Evolutionary conservation across 441 rosid species (phyloP).

Genomic region (Syzygium malaccense): DNA sequence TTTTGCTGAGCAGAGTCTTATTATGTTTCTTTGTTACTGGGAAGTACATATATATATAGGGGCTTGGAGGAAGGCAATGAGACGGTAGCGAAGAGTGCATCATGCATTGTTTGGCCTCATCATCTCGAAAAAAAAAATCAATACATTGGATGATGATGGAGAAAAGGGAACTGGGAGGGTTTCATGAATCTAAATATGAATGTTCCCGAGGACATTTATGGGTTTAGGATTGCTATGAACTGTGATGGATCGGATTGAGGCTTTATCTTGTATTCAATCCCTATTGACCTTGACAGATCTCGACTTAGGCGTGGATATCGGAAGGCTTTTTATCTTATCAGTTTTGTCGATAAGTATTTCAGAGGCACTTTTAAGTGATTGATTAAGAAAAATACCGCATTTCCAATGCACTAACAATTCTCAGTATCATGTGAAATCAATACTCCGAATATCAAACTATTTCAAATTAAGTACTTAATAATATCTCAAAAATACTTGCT

Average conservation of each 20-base stretch:
- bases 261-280: no score
- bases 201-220: no score
- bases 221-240: no score
- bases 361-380: background rate
- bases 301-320: no score
- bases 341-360: background rate
- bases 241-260: no score
- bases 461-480: background rate
- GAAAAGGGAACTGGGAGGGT: no score
- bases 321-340: background rate
- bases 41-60: background rate
- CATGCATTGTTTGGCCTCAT: background rate
- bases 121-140: background rate
- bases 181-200: no score
- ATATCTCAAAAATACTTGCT: background rate
- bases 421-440: background rate
- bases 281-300: no score
- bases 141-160: background rate
- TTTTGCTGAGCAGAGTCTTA: background rate
- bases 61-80: background rate
- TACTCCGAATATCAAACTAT: background rate
- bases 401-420: background rate
- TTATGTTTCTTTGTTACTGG: background rate
- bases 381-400: background rate
- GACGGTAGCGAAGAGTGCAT: background rate